These are phyloP conservation scores for Pelargonium exstipulatum DNA, from an alignment of 441 rosid genomes.

Conservation along the genomic window DNA sequence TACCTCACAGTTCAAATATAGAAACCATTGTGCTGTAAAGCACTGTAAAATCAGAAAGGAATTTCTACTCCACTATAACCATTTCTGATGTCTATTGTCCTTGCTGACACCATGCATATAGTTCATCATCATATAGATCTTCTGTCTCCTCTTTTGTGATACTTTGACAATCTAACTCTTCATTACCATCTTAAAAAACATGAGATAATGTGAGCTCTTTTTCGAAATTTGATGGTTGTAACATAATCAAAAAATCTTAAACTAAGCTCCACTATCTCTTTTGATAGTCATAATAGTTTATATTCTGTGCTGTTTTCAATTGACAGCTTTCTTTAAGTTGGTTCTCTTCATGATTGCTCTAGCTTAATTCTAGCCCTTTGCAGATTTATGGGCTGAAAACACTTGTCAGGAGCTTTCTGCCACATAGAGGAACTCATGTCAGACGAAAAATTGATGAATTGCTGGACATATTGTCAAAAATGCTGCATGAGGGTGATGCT, in stretches of 20 bases:
- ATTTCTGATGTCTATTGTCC: not conserved
- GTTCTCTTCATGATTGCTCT: constrained; percentile 11
- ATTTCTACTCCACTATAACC: not conserved
- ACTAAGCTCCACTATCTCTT: not conserved
- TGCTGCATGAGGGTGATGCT: constrained; percentile 46
- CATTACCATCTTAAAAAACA: not conserved
- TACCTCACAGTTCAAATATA: not conserved
- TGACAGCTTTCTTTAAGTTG: not conserved
- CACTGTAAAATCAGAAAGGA: not conserved
- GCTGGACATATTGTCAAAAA: constrained; percentile 47
- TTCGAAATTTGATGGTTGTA: not conserved
- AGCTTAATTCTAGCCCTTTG: constrained; percentile 22
- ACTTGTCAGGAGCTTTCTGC: constrained; percentile 81
- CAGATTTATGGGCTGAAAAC: constrained; percentile 90
- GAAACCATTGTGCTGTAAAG: not conserved
- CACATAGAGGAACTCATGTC: constrained; percentile 49
- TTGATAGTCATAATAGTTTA: not conserved
- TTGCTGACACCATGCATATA: not conserved
- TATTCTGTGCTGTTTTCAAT: not conserved
- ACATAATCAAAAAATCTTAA: not conserved
- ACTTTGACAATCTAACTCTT: not conserved
- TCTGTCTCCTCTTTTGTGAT: not conserved
- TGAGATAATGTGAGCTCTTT: not conserved
- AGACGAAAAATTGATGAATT: constrained; percentile 48
- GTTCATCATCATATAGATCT: not conserved